phyloP scores from a whole-genome alignment of 208 protist genomes.

The Trypanosoma avium region DNA sequence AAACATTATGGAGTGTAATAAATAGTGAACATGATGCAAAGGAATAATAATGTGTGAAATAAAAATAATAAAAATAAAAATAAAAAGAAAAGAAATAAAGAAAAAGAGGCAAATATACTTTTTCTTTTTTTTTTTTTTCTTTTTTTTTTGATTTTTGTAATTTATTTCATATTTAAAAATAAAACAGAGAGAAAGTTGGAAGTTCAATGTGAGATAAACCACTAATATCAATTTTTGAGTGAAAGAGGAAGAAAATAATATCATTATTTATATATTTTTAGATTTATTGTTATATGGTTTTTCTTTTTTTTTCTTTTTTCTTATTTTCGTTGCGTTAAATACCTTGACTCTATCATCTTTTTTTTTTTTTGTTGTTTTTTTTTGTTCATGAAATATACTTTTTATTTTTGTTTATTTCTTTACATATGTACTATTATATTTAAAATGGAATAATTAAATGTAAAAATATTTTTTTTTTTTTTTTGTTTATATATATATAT shows the following conservation, averaged over 20 bases:
- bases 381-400: neutral
- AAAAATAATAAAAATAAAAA: neutral
- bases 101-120: neutral
- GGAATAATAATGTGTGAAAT: neutral
- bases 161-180: too few species aligned
- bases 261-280: too few species aligned
- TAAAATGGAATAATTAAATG: too few species aligned
- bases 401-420: neutral
- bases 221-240: too few species aligned
- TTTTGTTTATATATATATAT: neutral
- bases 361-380: neutral
- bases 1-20: constrained; percentile 3
- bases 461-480: neutral
- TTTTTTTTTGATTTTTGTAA: constrained; percentile 11
- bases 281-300: neutral
- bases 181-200: too few species aligned
- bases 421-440: too few species aligned
- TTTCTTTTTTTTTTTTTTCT: neutral
- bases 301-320: neutral
- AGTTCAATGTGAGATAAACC: too few species aligned
- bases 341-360: neutral
- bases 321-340: neutral
- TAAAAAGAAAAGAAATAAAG: neutral
- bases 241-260: too few species aligned
- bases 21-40: neutral